These are phyloP conservation scores for Ligustrum vulgare DNA, from an alignment of 257 asterid species.

Conservation along the genomic window DNA sequence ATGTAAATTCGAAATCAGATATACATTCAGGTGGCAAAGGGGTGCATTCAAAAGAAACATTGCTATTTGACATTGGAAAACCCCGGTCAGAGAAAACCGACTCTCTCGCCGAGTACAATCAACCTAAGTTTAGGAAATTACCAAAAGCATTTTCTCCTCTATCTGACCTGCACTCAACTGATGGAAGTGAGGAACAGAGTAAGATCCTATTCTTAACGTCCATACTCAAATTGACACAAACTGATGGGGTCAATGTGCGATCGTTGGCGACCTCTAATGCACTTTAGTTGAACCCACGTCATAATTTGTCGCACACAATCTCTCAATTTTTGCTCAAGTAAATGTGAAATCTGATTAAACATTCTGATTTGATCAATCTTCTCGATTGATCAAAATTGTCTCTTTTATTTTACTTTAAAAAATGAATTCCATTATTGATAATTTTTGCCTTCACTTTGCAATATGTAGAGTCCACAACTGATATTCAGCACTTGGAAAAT, in stretches of 20 bases:
- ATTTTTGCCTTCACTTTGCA: not conserved
- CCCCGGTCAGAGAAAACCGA: constrained; percentile 23
- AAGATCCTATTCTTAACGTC: constrained; percentile 28
- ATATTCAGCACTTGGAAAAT: constrained; percentile 47
- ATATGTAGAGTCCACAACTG: constrained; percentile 32
- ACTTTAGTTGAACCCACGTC: not conserved
- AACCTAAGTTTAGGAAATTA: constrained; percentile 34
- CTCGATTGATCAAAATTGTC: not conserved
- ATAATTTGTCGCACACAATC: not conserved
- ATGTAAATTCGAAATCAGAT: constrained; percentile 39
- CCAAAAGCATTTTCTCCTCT: constrained; percentile 30
- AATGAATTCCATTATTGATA: not conserved
- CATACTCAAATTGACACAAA: not conserved
- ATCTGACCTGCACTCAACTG: constrained; percentile 38
- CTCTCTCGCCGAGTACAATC: constrained; percentile 30
- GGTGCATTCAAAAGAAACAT: constrained; percentile 18
- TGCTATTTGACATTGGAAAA: constrained; percentile 28
- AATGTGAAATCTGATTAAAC: not conserved
- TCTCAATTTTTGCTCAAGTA: not conserved
- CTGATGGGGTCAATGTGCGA: not conserved
- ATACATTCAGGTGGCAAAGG: constrained; percentile 42
- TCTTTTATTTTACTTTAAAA: constrained; percentile 1
- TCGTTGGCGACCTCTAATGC: not conserved
- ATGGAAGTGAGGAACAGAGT: constrained; percentile 51
- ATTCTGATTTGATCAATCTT: not conserved